Conservation (phyloP, 768 basidiomycete species). For the Cystobasidium tubakii region DNA sequence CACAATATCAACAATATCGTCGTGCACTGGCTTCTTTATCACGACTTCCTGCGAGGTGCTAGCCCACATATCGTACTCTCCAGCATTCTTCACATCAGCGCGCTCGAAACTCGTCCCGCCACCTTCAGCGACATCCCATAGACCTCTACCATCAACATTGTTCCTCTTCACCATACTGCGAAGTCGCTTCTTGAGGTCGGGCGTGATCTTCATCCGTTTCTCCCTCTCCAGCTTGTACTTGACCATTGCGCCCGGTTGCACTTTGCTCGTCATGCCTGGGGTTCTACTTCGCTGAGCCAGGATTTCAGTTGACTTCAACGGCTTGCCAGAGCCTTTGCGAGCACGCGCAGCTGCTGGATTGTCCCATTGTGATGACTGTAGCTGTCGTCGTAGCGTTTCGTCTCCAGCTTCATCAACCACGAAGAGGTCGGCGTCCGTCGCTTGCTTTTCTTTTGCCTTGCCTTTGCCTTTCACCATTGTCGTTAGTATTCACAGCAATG, state of each 20-base stretch:
- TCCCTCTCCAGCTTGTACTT: slow-evolving; percentile 39
- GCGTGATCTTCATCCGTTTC: slow-evolving; percentile 42
- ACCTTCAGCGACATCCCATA: slow-evolving; percentile 41
- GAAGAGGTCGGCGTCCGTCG: slow-evolving; percentile 32
- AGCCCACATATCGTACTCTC: slow-evolving; percentile 43
- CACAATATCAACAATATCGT: slow-evolving; percentile 24
- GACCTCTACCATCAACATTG: slow-evolving; percentile 26
- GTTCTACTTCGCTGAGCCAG: slow-evolving; percentile 41
- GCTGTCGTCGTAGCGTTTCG: slow-evolving; percentile 13
- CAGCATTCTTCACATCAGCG: slow-evolving; percentile 33
- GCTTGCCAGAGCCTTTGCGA: slow-evolving; percentile 36
- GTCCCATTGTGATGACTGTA: slow-evolving; percentile 34
- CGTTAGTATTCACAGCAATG: background rate
- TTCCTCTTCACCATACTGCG: slow-evolving; percentile 40
- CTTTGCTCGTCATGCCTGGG: slow-evolving; percentile 37
- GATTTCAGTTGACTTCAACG: slow-evolving; percentile 41
- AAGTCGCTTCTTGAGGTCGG: slow-evolving; percentile 34
- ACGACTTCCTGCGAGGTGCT: slow-evolving; percentile 21
- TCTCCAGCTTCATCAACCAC: slow-evolving; percentile 33
- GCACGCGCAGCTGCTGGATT: slow-evolving; percentile 30
- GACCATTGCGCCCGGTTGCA: slow-evolving; percentile 25
- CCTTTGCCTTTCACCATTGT: slow-evolving; percentile 35
- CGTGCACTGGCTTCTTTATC: background rate
- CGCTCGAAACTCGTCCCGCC: background rate
- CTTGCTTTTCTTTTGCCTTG: slow-evolving; percentile 17